These are phyloP conservation scores for Amoebophrya sp. DNA, from an alignment of 169 alveolate species.

Conservation along the genomic window DNA sequence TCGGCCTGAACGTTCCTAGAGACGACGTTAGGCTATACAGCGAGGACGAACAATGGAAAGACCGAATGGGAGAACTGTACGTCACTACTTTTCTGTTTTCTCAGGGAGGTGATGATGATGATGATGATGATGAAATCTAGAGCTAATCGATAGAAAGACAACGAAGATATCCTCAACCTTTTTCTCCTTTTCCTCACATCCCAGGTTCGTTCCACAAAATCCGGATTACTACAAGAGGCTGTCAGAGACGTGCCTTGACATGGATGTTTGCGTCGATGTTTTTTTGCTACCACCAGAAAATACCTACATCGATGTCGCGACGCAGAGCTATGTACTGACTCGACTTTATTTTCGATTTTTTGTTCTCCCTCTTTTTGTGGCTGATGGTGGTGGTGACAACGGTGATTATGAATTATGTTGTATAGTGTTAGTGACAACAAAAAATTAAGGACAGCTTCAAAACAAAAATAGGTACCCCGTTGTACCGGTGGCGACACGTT, in stretches of 20 bases:
- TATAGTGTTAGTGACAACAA: too few species aligned
- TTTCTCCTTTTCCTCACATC: background rate
- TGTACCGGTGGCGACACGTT: background rate
- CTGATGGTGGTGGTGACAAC: too few species aligned
- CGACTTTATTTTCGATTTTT: background rate
- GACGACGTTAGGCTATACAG: background rate
- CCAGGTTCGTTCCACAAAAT: background rate
- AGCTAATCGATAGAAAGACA: too few species aligned
- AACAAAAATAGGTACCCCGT: too few species aligned
- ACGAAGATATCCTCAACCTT: background rate
- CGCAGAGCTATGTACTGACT: background rate
- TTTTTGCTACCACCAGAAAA: background rate
- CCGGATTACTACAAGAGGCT: background rate
- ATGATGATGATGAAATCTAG: too few species aligned
- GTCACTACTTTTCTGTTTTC: background rate
- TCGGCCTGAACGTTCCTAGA: background rate
- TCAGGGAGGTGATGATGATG: too few species aligned
- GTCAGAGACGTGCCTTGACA: background rate
- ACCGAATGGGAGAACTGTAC: background rate
- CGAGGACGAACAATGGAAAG: slow-evolving; percentile 3
- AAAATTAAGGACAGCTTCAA: too few species aligned
- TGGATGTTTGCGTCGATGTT: background rate
- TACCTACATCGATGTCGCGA: background rate
- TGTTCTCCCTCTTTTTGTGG: too few species aligned
- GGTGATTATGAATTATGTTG: too few species aligned